Evolutionary conservation across 2,329 filamentous ascomycete genomes (phyloP).

Genomic region (Tolypocladium album): DNA sequence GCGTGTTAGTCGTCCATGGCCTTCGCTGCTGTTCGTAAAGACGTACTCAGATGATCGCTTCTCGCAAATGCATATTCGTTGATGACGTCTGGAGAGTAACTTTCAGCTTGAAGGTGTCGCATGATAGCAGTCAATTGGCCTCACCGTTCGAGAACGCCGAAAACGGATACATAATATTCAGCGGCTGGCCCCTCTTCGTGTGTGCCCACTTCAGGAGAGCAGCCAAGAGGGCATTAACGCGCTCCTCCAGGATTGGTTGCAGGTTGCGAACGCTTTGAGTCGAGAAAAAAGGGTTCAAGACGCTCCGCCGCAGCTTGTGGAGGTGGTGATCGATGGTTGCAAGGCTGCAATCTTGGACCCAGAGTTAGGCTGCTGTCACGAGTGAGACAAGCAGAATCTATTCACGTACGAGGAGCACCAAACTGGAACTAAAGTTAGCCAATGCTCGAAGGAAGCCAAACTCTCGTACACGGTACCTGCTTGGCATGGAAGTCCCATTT

Average conservation of each 20-base stretch:
- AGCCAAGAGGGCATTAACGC: conserved; percentile 20
- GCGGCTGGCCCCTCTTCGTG: conserved; percentile 12
- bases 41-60: conserved; percentile 18
- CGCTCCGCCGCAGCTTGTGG: conserved; percentile 20
- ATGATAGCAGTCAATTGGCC: background rate
- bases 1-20: background rate
- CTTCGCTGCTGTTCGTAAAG: background rate
- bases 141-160: conserved; percentile 26
- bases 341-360: conserved; percentile 18
- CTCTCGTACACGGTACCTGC: conserved; percentile 14
- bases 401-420: conserved; percentile 19
- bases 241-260: conserved; percentile 24
- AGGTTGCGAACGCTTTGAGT: conserved; percentile 25
- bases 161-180: conserved; percentile 25
- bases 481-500: conserved; percentile 24
- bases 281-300: conserved; percentile 26
- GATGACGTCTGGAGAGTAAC: conserved; percentile 20
- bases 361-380: background rate
- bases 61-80: conserved; percentile 28
- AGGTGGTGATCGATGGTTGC: conserved; percentile 23
- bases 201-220: conserved; percentile 17
- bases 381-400: background rate
- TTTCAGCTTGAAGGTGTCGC: conserved; percentile 1
- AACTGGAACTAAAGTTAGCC: conserved; percentile 13
- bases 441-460: background rate